phyloP scores from a whole-genome alignment of 257 asterid species.

The Echium plantagineum region DNA sequence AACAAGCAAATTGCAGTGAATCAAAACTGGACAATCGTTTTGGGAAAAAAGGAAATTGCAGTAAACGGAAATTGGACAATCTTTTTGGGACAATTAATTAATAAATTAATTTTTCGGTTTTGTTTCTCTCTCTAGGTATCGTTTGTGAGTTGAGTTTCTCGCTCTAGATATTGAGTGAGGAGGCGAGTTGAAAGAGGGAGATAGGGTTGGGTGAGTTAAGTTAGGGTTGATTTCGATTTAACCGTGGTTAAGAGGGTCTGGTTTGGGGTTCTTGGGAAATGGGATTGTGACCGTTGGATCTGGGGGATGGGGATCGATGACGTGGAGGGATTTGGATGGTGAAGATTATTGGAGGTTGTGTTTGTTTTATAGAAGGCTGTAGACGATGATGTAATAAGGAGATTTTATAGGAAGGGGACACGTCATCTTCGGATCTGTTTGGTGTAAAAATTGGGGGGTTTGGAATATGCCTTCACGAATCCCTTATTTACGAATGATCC shows the following conservation, averaged over 20 bases:
- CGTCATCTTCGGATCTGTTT: background rate
- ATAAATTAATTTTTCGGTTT: too few relatives aligned
- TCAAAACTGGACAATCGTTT: too few relatives aligned
- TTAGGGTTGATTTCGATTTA: conserved; percentile 37
- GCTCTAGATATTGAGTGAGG: conserved; percentile 29
- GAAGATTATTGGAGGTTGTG: conserved; percentile 41
- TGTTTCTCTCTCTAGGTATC: conserved; percentile 24
- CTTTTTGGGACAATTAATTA: background rate
- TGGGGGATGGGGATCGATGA: conserved; percentile 39
- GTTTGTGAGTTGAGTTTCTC: background rate
- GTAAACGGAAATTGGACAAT: too few relatives aligned
- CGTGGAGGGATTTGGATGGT: conserved; percentile 40
- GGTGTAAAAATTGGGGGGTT: background rate
- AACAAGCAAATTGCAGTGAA: too few relatives aligned
- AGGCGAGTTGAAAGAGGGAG: conserved; percentile 50
- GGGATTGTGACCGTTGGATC: conserved; percentile 28
- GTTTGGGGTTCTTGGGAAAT: conserved; percentile 6
- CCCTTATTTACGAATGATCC: too few relatives aligned
- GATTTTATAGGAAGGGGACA: background rate
- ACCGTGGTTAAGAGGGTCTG: conserved; percentile 23
- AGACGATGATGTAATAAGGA: background rate
- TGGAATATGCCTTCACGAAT: too few relatives aligned
- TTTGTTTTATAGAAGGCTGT: conserved; percentile 33
- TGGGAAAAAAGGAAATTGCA: too few relatives aligned
- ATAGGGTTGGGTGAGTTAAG: conserved; percentile 36